Percentiles rank a stretch among this genome's conserved stretches.
phyloP scores from a whole-genome alignment of 164 flowering plant species.

The Chloranthus sessilifolius region DNA sequence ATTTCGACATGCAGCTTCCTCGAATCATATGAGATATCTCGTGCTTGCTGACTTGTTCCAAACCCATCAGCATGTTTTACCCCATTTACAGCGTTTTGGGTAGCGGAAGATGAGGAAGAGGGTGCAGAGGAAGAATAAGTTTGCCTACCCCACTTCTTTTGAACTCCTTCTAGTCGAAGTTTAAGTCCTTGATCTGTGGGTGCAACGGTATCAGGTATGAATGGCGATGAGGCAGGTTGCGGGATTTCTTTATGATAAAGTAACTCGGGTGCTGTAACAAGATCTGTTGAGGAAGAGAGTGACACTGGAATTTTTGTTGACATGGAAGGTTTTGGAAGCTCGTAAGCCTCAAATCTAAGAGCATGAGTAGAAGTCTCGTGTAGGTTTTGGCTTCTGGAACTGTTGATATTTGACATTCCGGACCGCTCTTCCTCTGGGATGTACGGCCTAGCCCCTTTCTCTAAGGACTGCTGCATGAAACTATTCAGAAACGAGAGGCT shows the following conservation, averaged over 20 bases:
- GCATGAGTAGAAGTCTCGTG: conserved; percentile 56
- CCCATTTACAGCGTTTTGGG: conserved; percentile 49
- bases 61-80: conserved; percentile 34
- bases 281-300: conserved; percentile 46
- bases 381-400: conserved; percentile 48
- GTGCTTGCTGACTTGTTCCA: conserved; percentile 32
- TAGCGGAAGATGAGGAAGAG: conserved; percentile 35
- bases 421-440: conserved; percentile 72
- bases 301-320: conserved; percentile 33
- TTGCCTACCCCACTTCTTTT: conserved; percentile 94
- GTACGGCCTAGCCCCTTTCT: conserved; percentile 85
- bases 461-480: conserved; percentile 63
- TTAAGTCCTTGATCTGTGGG: conserved; percentile 38
- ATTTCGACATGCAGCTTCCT: conserved; percentile 54
- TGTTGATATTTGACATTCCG: conserved; percentile 42
- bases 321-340: conserved; percentile 66
- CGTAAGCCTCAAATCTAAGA: conserved; percentile 95
- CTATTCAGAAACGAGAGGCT: conserved; percentile 60
- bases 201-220: conserved; percentile 37
- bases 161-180: conserved; percentile 93
- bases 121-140: conserved; percentile 51
- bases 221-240: conserved; percentile 27
- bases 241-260: conserved; percentile 39
- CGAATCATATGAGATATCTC: conserved; percentile 41
- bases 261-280: conserved; percentile 59